These are phyloP conservation scores for Hypoxylon lienhwacheense DNA, from an alignment of 495 filamentous ascomycete genomes.

Conservation along the genomic window DNA sequence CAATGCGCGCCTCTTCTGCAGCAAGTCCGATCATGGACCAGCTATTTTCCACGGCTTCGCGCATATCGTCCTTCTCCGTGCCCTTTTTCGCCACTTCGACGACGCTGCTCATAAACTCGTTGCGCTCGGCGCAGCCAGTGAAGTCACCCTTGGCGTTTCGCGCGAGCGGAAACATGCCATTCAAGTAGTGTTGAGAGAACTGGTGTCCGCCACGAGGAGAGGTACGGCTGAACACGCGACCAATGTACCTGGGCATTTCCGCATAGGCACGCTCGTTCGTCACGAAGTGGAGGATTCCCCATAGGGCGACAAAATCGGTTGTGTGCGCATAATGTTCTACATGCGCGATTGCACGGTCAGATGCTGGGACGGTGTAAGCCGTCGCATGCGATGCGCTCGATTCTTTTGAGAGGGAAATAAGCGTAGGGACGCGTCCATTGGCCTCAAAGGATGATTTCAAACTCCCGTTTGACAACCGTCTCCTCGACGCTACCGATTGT, in stretches of 20 bases:
- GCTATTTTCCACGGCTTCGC: conserved; percentile 45
- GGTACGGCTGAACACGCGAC: conserved; percentile 69
- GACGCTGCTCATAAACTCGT: conserved; percentile 61
- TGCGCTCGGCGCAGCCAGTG: conserved; percentile 43
- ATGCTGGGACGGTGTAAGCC: conserved; percentile 15
- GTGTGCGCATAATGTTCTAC: conserved; percentile 87
- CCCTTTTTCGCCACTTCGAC: conserved; percentile 47
- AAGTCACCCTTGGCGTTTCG: conserved; percentile 38
- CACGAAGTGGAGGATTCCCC: conserved; percentile 73
- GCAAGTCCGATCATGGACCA: conserved; percentile 34
- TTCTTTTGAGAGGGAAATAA: conserved; percentile 12
- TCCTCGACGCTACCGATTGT: conserved; percentile 13
- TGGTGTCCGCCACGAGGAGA: conserved; percentile 66
- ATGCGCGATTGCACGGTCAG: conserved; percentile 60
- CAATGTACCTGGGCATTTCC: conserved; percentile 65
- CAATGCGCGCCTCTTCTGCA: conserved; percentile 19
- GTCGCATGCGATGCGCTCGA: conserved; percentile 8
- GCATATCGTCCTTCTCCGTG: conserved; percentile 41
- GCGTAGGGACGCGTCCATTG: conserved; percentile 5
- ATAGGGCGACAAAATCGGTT: conserved; percentile 72
- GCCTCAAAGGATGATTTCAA: conserved; percentile 9
- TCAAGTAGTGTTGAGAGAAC: conserved; percentile 79
- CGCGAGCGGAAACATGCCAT: conserved; percentile 71
- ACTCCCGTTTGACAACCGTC: conserved; percentile 20
- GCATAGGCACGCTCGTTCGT: conserved; percentile 41